phyloP scores from a whole-genome alignment of 2,329 filamentous ascomycete species.

The Cladobotryum mycophilum region DNA sequence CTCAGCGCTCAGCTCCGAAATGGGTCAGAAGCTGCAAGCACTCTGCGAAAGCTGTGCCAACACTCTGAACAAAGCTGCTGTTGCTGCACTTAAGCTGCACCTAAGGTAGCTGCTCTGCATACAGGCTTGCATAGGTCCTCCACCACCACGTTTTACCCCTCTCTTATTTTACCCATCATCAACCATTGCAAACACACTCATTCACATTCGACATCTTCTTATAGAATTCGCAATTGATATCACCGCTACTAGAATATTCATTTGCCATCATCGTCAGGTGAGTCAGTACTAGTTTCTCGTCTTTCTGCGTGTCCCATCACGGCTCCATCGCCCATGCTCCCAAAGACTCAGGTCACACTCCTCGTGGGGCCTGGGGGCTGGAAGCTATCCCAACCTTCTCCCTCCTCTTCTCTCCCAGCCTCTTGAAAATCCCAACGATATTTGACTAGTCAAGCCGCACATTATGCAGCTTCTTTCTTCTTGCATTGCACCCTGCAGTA shows the following conservation, averaged over 20 bases:
- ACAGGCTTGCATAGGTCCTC: too few relatives aligned
- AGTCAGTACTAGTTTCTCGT: background rate
- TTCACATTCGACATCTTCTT: too few relatives aligned
- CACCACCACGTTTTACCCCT: too few relatives aligned
- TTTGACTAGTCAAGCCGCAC: constrained; percentile 21
- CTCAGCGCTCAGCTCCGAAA: constrained; percentile 5
- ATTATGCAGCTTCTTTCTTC: constrained; percentile 24
- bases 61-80: too few relatives aligned
- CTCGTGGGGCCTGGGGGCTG: constrained; percentile 12
- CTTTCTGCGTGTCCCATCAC: background rate
- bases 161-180: too few relatives aligned
- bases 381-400: constrained; percentile 12
- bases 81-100: too few relatives aligned
- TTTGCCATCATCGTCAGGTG: background rate
- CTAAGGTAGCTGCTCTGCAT: too few relatives aligned
- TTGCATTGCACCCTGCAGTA: constrained; percentile 25
- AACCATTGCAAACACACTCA: too few relatives aligned
- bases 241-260: too few relatives aligned
- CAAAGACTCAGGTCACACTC: too few relatives aligned
- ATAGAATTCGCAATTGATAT: too few relatives aligned
- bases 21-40: background rate
- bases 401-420: constrained; percentile 18
- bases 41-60: background rate
- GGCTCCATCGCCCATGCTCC: too few relatives aligned
- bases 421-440: constrained; percentile 28